phyloP scores from a whole-genome alignment of 2,329 filamentous ascomycete species.

The Epichloe sylvatica region DNA sequence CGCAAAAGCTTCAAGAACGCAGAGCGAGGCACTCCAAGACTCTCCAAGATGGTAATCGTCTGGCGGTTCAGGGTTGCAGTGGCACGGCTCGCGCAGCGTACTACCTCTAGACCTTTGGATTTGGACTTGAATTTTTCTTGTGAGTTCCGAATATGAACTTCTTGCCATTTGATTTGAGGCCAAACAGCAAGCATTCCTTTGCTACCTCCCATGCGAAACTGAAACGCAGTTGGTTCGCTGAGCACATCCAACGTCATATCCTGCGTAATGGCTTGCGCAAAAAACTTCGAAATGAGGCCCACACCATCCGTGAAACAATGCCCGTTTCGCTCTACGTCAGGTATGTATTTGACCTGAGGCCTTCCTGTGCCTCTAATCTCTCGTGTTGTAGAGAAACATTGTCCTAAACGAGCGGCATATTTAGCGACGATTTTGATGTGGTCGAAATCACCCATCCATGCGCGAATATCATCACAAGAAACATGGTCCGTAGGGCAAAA shows the following conservation, averaged over 20 bases:
- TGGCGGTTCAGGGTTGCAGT: conserved; percentile 78
- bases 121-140: conserved; percentile 73
- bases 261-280: conserved; percentile 58
- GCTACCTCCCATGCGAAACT: conserved; percentile 83
- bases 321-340: conserved; percentile 55
- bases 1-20: conserved; percentile 56
- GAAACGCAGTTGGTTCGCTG: conserved; percentile 63
- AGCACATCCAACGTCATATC: conserved; percentile 50
- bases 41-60: conserved; percentile 70
- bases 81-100: conserved; percentile 63
- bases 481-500: conserved; percentile 58
- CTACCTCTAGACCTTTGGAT: conserved; percentile 68
- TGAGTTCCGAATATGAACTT: conserved; percentile 68
- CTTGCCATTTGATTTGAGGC: conserved; percentile 48
- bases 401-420: conserved; percentile 75
- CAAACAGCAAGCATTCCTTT: conserved; percentile 79
- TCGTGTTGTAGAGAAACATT: conserved; percentile 89
- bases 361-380: conserved; percentile 52
- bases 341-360: conserved; percentile 43
- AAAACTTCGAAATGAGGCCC: conserved; percentile 75
- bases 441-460: conserved; percentile 75
- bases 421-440: conserved; percentile 79
- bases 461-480: conserved; percentile 62
- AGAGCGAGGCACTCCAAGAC: conserved; percentile 54
- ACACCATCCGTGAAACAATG: conserved; percentile 83